Evolutionary conservation across 345 rosid genomes (phyloP), one percentile per base, ranked within the genome.

Genomic region (Melaleuca alternifolia): DNA sequence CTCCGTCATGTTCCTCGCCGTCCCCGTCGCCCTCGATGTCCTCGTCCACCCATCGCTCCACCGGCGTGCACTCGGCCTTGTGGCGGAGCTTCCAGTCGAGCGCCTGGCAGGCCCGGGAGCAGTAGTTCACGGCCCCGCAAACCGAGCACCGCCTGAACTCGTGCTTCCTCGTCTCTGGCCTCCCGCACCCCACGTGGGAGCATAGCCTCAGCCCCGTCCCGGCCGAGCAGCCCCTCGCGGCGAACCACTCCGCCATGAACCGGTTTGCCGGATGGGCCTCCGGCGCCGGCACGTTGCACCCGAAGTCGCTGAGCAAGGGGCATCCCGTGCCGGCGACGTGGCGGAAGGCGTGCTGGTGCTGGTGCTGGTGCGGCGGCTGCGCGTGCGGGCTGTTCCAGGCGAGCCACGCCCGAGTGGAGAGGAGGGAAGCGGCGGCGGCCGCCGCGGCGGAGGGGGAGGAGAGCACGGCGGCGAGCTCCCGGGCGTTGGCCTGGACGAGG

Each of bases 261-360:
- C 89, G 89, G 89, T 92, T 95, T 51, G 97, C 98, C 51, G 98
- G 98, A 54, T 97, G 98, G 3, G 93, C 89, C 87, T 95, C 98
- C 54, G 98, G 97, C 21, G 98, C 94, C 88, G 98, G 99, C n/a
- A 97, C 98, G 91, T 96, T 96, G 92, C 99, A 97, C 5, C 99
- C 99, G 83, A 95, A 97, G 89, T 97, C 99, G 33, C 99, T 96
- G 2, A 97, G 89, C 89, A 97, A 85, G 4, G 98, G 97, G 57
- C 99, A 97, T 1, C 94, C 93, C 0, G 91, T 88, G 13, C 92
- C 90, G 28, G 90, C 59, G 11, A 54, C 89, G 10, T 85, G 93
- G 51, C 86, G 87, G 54, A 84, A 87, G 89, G 88, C 81, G 77
- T 87, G 90, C 81, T 89, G 8, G 6, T 85, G 37, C 30, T 71